A percentile compares a stretch with the other conserved stretches of the same genome.
These are phyloP conservation scores for Penicillium corylophilum DNA, from an alignment of 2,329 filamentous ascomycete genomes.

Conservation along the genomic window DNA sequence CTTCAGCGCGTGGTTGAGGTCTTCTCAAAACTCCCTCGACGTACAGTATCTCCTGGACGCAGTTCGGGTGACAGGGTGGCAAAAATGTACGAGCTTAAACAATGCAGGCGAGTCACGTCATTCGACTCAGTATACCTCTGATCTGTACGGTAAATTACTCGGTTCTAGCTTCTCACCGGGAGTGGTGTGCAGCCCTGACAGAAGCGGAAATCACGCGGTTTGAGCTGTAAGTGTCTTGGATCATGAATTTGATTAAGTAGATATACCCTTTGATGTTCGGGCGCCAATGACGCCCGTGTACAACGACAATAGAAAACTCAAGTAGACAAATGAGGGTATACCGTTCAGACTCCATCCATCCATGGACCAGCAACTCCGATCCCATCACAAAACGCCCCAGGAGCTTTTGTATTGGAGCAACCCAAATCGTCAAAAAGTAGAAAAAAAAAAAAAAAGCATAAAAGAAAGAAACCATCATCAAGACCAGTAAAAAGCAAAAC, in stretches of 20 bases:
- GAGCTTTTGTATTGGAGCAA: background rate
- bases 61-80: background rate
- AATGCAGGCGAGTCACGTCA: background rate
- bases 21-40: background rate
- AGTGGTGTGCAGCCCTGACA: background rate
- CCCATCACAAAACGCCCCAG: background rate
- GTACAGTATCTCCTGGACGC: background rate
- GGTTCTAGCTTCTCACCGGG: background rate
- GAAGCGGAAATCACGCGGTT: background rate
- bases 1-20: background rate
- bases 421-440: background rate
- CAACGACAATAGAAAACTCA: constrained; percentile 10
- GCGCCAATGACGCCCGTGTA: constrained; percentile 4
- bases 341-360: constrained; percentile 10
- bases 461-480: background rate
- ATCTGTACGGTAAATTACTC: background rate
- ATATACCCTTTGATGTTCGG: background rate
- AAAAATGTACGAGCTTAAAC: background rate
- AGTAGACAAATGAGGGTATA: constrained; percentile 23
- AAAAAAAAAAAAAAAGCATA: background rate
- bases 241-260: background rate
- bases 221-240: background rate
- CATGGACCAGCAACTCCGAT: constrained; percentile 5
- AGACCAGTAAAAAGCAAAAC: constrained; percentile 4
- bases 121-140: background rate